A percentile compares a stretch with the other conserved stretches of the same genome.
These are phyloP conservation scores for Lepiota venenata DNA, from an alignment of 768 basidiomycete species.

Conservation along the genomic window DNA sequence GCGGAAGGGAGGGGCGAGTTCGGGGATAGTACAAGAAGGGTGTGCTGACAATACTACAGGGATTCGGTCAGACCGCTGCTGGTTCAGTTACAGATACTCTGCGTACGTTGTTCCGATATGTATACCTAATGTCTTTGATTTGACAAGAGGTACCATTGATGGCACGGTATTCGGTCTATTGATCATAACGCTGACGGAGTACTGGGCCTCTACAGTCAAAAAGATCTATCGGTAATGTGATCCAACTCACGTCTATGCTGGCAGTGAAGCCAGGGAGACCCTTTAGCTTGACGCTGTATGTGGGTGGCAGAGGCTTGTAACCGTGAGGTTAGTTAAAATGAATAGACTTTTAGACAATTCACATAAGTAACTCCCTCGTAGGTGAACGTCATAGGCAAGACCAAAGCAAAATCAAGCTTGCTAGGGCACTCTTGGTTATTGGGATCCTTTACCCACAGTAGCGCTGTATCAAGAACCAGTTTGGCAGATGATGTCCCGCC, in stretches of 20 bases:
- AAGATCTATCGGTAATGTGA: not conserved
- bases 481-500: conserved; percentile 54
- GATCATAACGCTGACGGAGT: conserved; percentile 52
- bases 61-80: conserved; percentile 7
- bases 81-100: not conserved
- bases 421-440: conserved; percentile 45
- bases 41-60: conserved; percentile 48
- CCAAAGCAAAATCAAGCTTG: conserved; percentile 49
- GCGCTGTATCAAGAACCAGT: conserved; percentile 46
- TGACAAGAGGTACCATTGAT: conserved; percentile 37
- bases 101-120: conserved; percentile 52
- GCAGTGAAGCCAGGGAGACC: conserved; percentile 75
- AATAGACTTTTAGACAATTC: conserved; percentile 21
- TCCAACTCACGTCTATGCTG: conserved; percentile 42
- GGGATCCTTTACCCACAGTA: conserved; percentile 57
- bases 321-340: conserved; percentile 8
- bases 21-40: conserved; percentile 66
- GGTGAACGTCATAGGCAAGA: conserved; percentile 55
- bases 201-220: conserved; percentile 28
- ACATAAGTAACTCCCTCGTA: conserved; percentile 60
- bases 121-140: conserved; percentile 50
- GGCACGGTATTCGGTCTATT: conserved; percentile 44
- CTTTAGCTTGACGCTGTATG: conserved; percentile 60
- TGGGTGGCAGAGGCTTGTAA: conserved; percentile 64
- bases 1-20: conserved; percentile 55